A percentile compares a stretch with the other conserved stretches of the same genome.
Conservation (phyloP, 1,284 basidiomycete species). For the Puccinia brachypodii region DNA sequence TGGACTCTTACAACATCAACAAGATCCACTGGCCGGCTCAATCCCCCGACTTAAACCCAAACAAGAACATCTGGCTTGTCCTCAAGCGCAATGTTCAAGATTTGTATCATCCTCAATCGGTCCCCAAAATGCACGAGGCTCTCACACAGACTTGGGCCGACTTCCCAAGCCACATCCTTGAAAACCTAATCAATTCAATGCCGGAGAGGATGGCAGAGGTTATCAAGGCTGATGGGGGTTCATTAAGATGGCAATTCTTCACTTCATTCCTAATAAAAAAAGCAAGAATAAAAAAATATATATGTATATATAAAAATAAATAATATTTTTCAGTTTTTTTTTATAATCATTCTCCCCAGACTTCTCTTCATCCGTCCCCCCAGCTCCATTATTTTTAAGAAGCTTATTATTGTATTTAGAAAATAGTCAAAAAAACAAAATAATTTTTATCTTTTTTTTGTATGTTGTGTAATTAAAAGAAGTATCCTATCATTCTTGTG, state of each 20-base stretch:
- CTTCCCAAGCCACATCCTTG: not conserved
- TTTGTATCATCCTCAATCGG: not conserved
- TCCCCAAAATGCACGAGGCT: not conserved
- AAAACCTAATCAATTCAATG: not conserved
- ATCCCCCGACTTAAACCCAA: constrained; percentile 42
- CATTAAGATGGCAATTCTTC: not conserved
- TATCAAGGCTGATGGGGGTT: not conserved
- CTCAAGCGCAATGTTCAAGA: constrained; percentile 14
- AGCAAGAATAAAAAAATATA: not conserved
- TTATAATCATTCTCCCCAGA: not conserved
- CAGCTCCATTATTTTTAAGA: not conserved
- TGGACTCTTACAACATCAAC: not conserved
- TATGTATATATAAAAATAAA: not conserved
- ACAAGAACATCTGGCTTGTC: constrained; percentile 23
- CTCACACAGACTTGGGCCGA: not conserved
- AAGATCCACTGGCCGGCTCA: constrained; percentile 9
- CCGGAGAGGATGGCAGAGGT: constrained; percentile 4
- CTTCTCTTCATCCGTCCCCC: not conserved
- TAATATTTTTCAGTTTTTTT: not conserved
- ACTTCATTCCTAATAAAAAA: not conserved
- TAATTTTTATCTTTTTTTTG: not conserved
- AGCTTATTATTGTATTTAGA: no score
- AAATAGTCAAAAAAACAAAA: not conserved
- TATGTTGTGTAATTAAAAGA: not conserved
- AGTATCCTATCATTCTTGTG: not conserved